Conservation (phyloP, 2,329 filamentous ascomycete species). For the Cytospora mali region DNA sequence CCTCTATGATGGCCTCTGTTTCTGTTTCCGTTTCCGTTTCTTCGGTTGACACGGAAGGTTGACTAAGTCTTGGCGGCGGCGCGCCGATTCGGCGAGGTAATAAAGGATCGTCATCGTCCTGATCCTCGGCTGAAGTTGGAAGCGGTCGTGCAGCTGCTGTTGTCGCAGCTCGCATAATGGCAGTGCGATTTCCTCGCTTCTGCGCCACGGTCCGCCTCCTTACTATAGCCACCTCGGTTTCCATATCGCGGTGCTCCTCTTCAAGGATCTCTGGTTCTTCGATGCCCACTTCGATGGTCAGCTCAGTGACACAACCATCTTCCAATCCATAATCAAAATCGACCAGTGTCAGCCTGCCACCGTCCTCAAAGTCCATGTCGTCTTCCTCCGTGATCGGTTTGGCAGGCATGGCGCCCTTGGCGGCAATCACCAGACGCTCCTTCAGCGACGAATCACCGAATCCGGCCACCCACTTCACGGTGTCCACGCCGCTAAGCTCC, state of each 20-base stretch:
- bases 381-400: constrained; percentile 67
- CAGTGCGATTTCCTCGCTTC: constrained; percentile 52
- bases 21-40: constrained; percentile 50
- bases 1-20: constrained; percentile 52
- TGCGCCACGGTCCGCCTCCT: constrained; percentile 73
- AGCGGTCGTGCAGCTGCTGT: constrained; percentile 43
- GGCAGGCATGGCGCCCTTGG: constrained; percentile 66
- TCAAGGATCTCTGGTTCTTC: constrained; percentile 69
- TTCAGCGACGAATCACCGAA: constrained; percentile 51
- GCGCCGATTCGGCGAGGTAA: constrained; percentile 52
- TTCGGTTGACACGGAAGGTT: constrained; percentile 35
- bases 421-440: constrained; percentile 69
- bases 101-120: constrained; percentile 54
- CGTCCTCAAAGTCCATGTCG: constrained; percentile 71
- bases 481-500: constrained; percentile 66
- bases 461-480: constrained; percentile 71
- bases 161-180: constrained; percentile 54
- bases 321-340: constrained; percentile 69
- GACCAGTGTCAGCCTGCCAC: constrained; percentile 70
- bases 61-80: constrained; percentile 32
- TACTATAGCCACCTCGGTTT: constrained; percentile 77
- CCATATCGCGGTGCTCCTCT: constrained; percentile 74
- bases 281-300: constrained; percentile 75
- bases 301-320: constrained; percentile 58
- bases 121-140: constrained; percentile 32